Conservation (phyloP, 148 eudicot species). For the Vaccinium corymbosum region DNA sequence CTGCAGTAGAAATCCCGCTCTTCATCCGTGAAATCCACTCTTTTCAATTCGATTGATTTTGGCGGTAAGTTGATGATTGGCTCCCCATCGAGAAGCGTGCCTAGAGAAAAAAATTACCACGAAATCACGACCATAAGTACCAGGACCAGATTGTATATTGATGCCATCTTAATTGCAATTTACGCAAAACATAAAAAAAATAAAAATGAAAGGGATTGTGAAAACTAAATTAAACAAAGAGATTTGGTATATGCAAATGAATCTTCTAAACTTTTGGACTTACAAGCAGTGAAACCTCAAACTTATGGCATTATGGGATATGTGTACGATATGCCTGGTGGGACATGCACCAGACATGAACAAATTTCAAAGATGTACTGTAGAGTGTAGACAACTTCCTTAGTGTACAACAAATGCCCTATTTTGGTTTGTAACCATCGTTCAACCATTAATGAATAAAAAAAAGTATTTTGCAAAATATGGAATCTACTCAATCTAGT, state of each 20-base stretch:
- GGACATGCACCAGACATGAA: neutral
- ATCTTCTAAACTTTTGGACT: neutral
- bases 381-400: neutral
- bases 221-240: neutral
- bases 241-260: neutral
- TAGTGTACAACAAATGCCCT: neutral
- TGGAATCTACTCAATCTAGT: too few relatives aligned
- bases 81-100: constrained; percentile 81
- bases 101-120: constrained; percentile 33
- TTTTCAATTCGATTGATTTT: constrained; percentile 65
- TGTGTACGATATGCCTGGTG: neutral
- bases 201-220: neutral
- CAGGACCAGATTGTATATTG: neutral
- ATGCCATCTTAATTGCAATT: neutral
- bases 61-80: constrained; percentile 88
- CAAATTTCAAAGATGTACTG: neutral
- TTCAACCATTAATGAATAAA: neutral
- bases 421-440: neutral
- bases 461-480: neutral
- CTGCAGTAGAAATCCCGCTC: constrained; percentile 80
- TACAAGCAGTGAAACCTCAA: neutral
- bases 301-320: neutral
- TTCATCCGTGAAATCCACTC: constrained; percentile 72
- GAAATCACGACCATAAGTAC: constrained; percentile 13
- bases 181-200: neutral